A percentile compares a stretch with the other conserved stretches of the same genome.
These are phyloP conservation scores for Sporothrix schenckii DNA, from an alignment of 2,329 filamentous ascomycete genomes.

Conservation along the genomic window DNA sequence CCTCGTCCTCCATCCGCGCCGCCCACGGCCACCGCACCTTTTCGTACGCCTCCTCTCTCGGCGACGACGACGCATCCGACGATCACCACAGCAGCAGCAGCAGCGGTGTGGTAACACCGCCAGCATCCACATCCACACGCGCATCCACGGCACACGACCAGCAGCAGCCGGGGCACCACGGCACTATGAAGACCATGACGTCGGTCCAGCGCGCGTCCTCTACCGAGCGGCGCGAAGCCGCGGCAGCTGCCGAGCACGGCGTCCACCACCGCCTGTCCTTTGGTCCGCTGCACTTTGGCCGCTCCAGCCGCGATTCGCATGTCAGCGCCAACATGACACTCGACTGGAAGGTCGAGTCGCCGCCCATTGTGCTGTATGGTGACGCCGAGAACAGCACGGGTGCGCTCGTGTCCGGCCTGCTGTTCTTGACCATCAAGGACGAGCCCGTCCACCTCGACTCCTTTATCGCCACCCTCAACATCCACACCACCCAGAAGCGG, in stretches of 20 bases:
- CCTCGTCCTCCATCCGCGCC: slow-evolving; percentile 38
- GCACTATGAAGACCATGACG: slow-evolving; percentile 33
- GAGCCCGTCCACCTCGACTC: slow-evolving; percentile 67
- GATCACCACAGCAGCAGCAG: slow-evolving; percentile 32
- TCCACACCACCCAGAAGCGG: slow-evolving; percentile 75
- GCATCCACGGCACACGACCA: neutral
- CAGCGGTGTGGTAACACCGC: neutral
- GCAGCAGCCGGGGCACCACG: slow-evolving; percentile 19
- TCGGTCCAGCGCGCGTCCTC: slow-evolving; percentile 33
- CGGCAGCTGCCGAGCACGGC: slow-evolving; percentile 42
- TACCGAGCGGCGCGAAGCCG: slow-evolving; percentile 38
- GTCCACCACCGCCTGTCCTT: slow-evolving; percentile 49
- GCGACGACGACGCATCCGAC: slow-evolving; percentile 41
- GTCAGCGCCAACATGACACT: slow-evolving; percentile 49
- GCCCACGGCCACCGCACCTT: slow-evolving; percentile 42
- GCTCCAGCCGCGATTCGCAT: slow-evolving; percentile 48
- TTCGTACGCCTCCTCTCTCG: slow-evolving; percentile 46
- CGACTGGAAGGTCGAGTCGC: slow-evolving; percentile 74
- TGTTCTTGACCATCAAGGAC: slow-evolving; percentile 73
- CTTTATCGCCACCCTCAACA: slow-evolving; percentile 72
- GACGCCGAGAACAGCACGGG: slow-evolving; percentile 74
- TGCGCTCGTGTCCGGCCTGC: slow-evolving; percentile 80
- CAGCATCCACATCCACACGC: neutral
- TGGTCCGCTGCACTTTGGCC: slow-evolving; percentile 49
- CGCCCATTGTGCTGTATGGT: slow-evolving; percentile 83